Evolutionary conservation across 2,329 filamentous ascomycete genomes (phyloP).

Genomic region (Xylaria sp.): DNA sequence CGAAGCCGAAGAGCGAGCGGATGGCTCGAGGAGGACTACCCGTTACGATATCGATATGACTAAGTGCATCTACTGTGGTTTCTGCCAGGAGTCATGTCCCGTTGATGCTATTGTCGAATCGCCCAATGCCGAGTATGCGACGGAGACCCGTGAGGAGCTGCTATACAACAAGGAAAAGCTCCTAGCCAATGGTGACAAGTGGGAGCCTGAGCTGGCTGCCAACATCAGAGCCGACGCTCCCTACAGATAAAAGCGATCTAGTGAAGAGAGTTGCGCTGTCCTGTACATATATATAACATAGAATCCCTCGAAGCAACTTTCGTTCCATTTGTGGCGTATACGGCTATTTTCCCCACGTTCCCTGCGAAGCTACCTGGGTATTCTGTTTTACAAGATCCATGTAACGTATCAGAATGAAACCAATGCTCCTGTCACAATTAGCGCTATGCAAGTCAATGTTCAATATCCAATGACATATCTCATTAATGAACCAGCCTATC

Average conservation of each 20-base stretch:
- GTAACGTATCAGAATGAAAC: background rate
- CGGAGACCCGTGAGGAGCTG: conserved; percentile 85
- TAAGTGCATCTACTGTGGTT: conserved; percentile 99
- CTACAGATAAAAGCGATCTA: conserved; percentile 70
- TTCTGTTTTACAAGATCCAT: background rate
- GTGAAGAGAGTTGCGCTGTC: conserved; percentile 11
- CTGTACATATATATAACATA: conserved; percentile 40
- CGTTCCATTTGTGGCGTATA: conserved; percentile 31
- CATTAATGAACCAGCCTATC: background rate
- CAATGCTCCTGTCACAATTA: background rate
- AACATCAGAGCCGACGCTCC: conserved; percentile 92
- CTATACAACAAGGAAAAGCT: conserved; percentile 98
- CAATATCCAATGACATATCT: background rate
- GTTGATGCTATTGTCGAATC: conserved; percentile 87
- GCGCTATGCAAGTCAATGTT: background rate
- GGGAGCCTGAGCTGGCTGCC: conserved; percentile 96
- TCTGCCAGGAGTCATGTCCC: conserved; percentile 98
- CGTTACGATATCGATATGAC: conserved; percentile 99
- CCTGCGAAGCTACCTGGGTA: background rate
- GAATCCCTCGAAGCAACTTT: conserved; percentile 31
- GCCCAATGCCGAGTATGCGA: conserved; percentile 71
- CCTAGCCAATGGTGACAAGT: conserved; percentile 89
- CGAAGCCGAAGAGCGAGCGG: conserved; percentile 96
- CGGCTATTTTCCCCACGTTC: background rate
- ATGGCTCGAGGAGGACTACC: conserved; percentile 93